Evolutionary conservation across 2,329 filamentous ascomycete species (phyloP), one percentile per base, ranked within the genome.

Genomic region (Cordyceps tenuipes): DNA sequence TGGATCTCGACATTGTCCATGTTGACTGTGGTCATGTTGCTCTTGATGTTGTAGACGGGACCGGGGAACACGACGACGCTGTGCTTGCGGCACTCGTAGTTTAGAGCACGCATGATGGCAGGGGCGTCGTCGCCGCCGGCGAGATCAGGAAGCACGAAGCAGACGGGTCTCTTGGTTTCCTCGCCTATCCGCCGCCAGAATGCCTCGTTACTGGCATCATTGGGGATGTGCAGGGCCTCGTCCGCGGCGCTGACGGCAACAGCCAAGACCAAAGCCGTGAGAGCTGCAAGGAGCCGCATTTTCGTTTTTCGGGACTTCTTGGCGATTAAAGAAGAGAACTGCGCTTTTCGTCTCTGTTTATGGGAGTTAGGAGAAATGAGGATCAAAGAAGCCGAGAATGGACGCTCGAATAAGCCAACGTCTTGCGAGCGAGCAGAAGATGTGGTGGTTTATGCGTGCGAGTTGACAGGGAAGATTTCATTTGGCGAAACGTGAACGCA

Each of bases 1-100:
- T 82, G 75, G 17, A 81, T 80, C 47, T 76, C 72, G 31, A 76
- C 71, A 46, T 75, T 64, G 9, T 67, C 50, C 31, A 76, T 66
- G 15, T 63, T 51, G 44, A 66, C 61, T 0, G 72, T 74, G 23
- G 69, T 70, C 72, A 75, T 74, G 57, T 70, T 66, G 43, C 66
- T 65, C 48, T 65, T 65, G 63, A 75, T 72, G 58, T 71, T 66
- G 66, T 75, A 75, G 8, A 65, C 63, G 2, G 67, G 66, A 7
- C 71, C 70, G 1, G 71, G 67, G 21, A 75, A 64, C 43, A 72
- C 69, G 29, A 75, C 63, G 46, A 73, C 63, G 44, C 69, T 66
- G 34, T 68, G 67, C 23, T 50, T 59, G 2, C 67, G 66, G 61
- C 72, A 74, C 3, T 66, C 49, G 5, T 65, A 39, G 49, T 70